Base-by-base conservation (phyloP, 768 basidiomycete genomes). In the Amanita molliuscula region DNA sequence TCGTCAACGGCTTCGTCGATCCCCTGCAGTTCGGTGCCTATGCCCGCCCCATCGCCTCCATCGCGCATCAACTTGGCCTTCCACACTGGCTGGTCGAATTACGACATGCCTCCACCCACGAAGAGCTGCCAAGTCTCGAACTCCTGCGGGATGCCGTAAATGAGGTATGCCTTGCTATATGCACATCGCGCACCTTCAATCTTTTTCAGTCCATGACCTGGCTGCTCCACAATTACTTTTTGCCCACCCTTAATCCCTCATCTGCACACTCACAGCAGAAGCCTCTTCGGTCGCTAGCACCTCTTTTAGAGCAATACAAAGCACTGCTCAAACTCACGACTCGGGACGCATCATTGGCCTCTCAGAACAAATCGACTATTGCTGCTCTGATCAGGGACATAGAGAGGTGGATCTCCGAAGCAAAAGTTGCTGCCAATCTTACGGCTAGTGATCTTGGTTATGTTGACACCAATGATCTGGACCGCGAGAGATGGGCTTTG, bases 1-100 rank as follows among this genome's bases (percentile, higher is more conserved):
- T 98, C 56, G 88, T 98, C 55, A 99, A 98, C 58, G 89, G 92
- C 1, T 75, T 98, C 33, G 95, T 97, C 6, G 96, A 99, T 59
- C 92, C 94, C 11, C 71, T 96, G 9, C 96, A 99, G 60, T 75
- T 80, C 8, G 90, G 93, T 6, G 76, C 78, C 16, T 98, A 88
- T 61, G 95, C 96, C 2, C 75, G 93, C 18, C 85, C 96, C 2
- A 97, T 98, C 56, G 80, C 87, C 0, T 80, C 85, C 35, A 88
- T 99, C 54, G 92, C 95, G 1, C 70, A 74, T 3, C 88, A 94
- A 59, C 76, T 99, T 9, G 84, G 85, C 0, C 70, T 99, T 1
- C 95, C 96, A 0, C 67, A 74, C 0, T 93, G 88, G 84, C 72
- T 98, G 8, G 93, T 99, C 10, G 90, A 95, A 56, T 72, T 98